Conservation (phyloP, 192 early-diverging fungal genomes). For the Coemansia reversa region DNA sequence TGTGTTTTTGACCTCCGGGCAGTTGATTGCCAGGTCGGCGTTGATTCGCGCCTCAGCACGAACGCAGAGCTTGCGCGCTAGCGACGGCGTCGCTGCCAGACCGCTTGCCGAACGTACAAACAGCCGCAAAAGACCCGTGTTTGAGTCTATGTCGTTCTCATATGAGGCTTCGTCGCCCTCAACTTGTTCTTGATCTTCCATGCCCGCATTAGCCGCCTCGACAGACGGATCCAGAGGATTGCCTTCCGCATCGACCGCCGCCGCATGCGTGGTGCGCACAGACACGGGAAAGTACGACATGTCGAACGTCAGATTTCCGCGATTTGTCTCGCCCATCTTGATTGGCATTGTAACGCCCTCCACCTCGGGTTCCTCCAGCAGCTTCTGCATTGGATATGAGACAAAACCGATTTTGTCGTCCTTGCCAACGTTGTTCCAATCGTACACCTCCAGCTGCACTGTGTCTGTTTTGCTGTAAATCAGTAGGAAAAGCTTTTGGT, state of each 20-base stretch:
- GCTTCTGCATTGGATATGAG: conserved; percentile 47
- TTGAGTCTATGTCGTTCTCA: conserved; percentile 58
- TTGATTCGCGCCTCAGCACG: conserved; percentile 63
- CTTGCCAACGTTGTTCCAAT: conserved; percentile 74
- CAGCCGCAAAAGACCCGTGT: conserved; percentile 70
- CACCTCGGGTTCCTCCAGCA: conserved; percentile 53
- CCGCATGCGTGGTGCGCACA: conserved; percentile 39
- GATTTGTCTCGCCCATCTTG: conserved; percentile 51
- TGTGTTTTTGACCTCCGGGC: conserved; percentile 69
- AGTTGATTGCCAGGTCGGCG: conserved; percentile 49
- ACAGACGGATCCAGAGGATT: conserved; percentile 46
- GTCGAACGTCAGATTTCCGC: conserved; percentile 48
- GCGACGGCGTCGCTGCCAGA: conserved; percentile 50
- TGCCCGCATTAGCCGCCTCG: conserved; percentile 35
- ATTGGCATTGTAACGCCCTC: conserved; percentile 50
- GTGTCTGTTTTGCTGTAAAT: conserved; percentile 74
- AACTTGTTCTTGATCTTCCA: conserved; percentile 18
- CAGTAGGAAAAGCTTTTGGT: conserved; percentile 74
- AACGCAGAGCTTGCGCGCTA: conserved; percentile 55
- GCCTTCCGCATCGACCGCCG: conserved; percentile 37
- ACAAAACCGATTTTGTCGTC: conserved; percentile 62
- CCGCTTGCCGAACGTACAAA: conserved; percentile 67
- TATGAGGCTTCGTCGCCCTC: conserved; percentile 39
- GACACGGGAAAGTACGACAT: conserved; percentile 50
- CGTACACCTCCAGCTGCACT: conserved; percentile 76